These are phyloP conservation scores for Citrus hindsii DNA, from an alignment of 345 rosid species.

Conservation along the genomic window DNA sequence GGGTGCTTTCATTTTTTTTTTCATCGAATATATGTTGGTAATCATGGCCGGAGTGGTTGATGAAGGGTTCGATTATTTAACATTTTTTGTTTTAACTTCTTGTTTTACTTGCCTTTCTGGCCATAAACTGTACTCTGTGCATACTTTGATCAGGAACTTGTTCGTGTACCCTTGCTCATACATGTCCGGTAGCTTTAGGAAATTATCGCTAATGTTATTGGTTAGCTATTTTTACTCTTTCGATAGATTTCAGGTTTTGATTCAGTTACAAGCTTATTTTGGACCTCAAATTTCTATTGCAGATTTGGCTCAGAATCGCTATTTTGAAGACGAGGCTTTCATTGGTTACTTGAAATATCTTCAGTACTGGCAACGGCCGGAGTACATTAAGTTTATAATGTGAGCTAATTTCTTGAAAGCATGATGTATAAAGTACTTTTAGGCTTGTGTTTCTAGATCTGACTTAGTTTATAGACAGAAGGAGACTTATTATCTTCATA, in stretches of 20 bases:
- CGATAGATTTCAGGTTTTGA: background rate
- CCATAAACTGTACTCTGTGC: background rate
- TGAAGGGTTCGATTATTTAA: background rate
- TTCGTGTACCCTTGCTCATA: too few relatives aligned
- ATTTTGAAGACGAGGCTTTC: slow-evolving; percentile 96
- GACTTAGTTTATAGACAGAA: background rate
- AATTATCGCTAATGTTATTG: background rate
- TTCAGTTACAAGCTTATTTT: background rate
- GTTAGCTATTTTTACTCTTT: background rate
- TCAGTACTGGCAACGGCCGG: slow-evolving; percentile 93
- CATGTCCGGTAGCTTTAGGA: background rate
- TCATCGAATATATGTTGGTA: background rate
- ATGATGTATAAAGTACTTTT: background rate
- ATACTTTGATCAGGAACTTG: background rate
- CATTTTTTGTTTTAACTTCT: background rate
- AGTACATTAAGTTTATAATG: slow-evolving; percentile 88
- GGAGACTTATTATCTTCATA: background rate
- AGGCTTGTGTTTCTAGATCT: background rate
- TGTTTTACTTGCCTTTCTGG: background rate
- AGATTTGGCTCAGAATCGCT: slow-evolving; percentile 94
- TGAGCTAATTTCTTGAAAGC: slow-evolving; percentile 33
- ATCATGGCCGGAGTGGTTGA: background rate
- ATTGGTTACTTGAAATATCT: slow-evolving; percentile 96
- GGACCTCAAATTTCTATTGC: background rate
- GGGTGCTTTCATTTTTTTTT: background rate